Base-by-base conservation (phyloP, 2,329 filamentous ascomycete species). In the Penicillium sumatraense region DNA sequence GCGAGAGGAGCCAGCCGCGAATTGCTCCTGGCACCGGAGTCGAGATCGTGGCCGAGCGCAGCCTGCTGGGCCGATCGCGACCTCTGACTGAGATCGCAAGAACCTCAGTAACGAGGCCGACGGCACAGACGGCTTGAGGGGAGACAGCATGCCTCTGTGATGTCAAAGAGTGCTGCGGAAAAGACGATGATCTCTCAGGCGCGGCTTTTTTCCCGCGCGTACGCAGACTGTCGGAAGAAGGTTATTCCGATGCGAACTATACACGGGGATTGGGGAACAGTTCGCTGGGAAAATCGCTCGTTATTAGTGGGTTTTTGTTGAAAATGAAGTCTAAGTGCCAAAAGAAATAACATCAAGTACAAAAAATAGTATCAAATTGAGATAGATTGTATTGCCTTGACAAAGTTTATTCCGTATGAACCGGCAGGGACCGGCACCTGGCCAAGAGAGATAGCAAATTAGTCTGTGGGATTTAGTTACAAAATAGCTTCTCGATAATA, bases 21-120 rank as follows among this genome's bases (percentile, higher is more conserved):
- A 54, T 33, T 21, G 48, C 57, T 55, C 58, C 61, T 50, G 57
- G 50, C 46, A 51, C 44, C 47, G 54, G 46, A 53, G 49, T 53
- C 56, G 42, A 36, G 45, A 21, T 54, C 60, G 49, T 50, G 58
- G 51, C 53, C 54, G 58, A 48, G 58, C 59, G 48, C 67, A 68
- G 62, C 62, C 46, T 54, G 68, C 64, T 38, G 64, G 47, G 42
- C 76, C 79, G 51, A 76, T 69, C 51, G 69, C 77, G 71, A 83
- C 79, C 64, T 89, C 83, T 61, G 89, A 86, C 72, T 93, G 90
- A 51, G 80, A 84, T 62, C 86, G 86, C 60, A 95, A 81, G 72
- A 90, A 93, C 63, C 86, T 86, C 59, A 95, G 80, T 18, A 93
- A 83, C 40, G 74, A 75, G 53, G 75, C 69, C 50, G 84, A 86